phyloP scores from a whole-genome alignment of 140 eudicot species.

The Ambrosia hybrid region DNA sequence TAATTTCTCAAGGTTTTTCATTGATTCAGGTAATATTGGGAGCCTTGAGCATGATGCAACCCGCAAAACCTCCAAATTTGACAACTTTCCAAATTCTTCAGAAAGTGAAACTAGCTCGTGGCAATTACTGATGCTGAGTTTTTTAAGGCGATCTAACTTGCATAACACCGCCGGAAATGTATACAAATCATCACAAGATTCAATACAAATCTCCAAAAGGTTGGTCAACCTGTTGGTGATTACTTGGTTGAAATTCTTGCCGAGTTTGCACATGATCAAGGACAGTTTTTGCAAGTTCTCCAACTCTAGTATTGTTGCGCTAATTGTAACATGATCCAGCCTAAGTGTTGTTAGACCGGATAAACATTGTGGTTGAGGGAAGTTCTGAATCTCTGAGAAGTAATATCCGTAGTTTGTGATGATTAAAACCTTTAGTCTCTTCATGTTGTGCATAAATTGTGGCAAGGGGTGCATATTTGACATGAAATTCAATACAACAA shows the following conservation, averaged over 20 bases:
- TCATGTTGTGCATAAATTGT: constrained; percentile 14
- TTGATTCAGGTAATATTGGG: constrained; percentile 5
- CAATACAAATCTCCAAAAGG: constrained; percentile 26
- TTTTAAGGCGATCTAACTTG: constrained; percentile 14
- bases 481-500: constrained; percentile 25
- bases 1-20: constrained; percentile 8
- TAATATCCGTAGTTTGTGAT: constrained; percentile 30
- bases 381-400: constrained; percentile 19
- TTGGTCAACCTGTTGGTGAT: constrained; percentile 16
- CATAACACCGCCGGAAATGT: constrained; percentile 22
- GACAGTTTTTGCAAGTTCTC: constrained; percentile 29
- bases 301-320: constrained; percentile 10
- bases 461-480: constrained; percentile 20
- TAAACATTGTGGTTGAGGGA: constrained; percentile 12
- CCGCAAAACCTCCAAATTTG: constrained; percentile 28
- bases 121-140: constrained; percentile 26
- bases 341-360: constrained; percentile 22
- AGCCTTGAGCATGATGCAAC: constrained; percentile 29
- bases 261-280: constrained; percentile 34
- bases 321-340: constrained; percentile 30
- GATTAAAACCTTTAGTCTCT: constrained; percentile 27
- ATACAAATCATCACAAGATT: constrained; percentile 24
- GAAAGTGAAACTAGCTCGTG: constrained; percentile 19
- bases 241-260: constrained; percentile 13
- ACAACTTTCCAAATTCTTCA: constrained; percentile 15